Base-by-base conservation (phyloP, 768 basidiomycete species). In the Paxillus ammoniavirescens region DNA sequence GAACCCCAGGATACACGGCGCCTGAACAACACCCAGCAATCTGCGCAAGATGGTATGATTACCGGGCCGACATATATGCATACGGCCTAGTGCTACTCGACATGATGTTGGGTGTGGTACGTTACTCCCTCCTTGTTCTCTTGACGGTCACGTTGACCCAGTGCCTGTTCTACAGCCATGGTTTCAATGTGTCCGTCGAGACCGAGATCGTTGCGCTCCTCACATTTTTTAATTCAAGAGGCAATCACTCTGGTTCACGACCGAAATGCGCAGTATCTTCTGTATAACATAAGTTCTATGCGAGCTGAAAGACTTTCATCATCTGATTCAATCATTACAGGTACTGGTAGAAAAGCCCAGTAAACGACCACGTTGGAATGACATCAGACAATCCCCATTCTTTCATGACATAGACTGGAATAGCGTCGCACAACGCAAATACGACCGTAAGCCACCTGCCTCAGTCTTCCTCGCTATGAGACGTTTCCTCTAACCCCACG, bases 31-130 rank as follows among this genome's bases (percentile, higher is more conserved):
- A 47, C 28, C 28, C 46, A 23, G 35, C 9, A 13, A 2, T 4
- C 2, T 21, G 43, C 8, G 8, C 26, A 35, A 69, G 74, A 40
- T 71, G 68, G 18, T 35, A 40, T 42, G 33, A 41, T 21, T 38
- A 47, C n/a, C 21, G 42, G 8, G 52, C 28, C 5, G 52, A 53
- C 23, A 47, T 53, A 30, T 53, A 46, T 53, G 36, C 42, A 28
- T 36, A 45, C 18, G 52, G 52, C 15, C n/a, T 53, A 21, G 21
- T 47, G 15, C 38, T 53, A 14, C 30, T 53, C 21, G 42, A 53
- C 18, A 53, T 53, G 52, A 35, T n/a, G 14, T 18, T 53, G 17
- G 23, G 21, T 8, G 21, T 8, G 9, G 50, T 12, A 33, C 9
- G 4, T 38, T 38, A 9, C 15, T 47, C 8, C 46, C 30, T 33